Conservation (phyloP, 2,329 filamentous ascomycete species). For the Zalaria obscura region DNA sequence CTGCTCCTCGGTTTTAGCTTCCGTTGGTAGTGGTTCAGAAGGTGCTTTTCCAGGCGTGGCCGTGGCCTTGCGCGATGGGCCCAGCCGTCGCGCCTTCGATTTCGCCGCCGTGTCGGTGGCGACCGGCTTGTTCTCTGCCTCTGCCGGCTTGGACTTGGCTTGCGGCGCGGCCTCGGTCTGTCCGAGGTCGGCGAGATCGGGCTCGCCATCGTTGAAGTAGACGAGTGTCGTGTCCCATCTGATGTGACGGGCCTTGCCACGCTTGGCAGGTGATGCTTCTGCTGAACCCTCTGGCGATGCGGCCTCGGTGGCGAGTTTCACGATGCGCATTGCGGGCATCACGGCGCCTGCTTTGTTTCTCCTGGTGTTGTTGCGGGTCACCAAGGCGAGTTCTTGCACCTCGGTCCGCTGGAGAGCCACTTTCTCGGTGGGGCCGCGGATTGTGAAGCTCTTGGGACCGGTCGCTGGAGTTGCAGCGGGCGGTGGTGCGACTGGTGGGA, state of each 20-base stretch:
- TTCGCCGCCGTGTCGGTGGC: not conserved
- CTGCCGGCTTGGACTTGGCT: slow-evolving; percentile 12
- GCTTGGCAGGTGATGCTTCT: slow-evolving; percentile 5
- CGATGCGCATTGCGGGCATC: slow-evolving; percentile 27
- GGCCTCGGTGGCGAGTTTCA: slow-evolving; percentile 23
- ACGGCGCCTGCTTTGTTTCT: slow-evolving; percentile 35
- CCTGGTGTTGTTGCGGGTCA: slow-evolving; percentile 33
- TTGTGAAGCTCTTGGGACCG: slow-evolving; percentile 27
- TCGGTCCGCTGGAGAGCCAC: slow-evolving; percentile 33
- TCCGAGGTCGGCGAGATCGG: slow-evolving; percentile 14
- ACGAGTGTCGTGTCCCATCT: slow-evolving; percentile 32
- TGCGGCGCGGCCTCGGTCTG: slow-evolving; percentile 13
- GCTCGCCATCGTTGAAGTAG: slow-evolving; percentile 25
- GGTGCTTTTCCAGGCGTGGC: not conserved
- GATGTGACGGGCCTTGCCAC: not conserved
- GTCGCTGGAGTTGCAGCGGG: slow-evolving; percentile 1
- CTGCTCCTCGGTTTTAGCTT: too few relatives aligned
- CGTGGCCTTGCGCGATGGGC: not conserved
- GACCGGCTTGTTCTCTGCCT: not conserved
- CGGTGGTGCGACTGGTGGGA: slow-evolving; percentile 3
- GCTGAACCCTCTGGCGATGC: not conserved
- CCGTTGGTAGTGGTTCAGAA: too few relatives aligned
- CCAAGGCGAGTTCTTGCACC: slow-evolving; percentile 30
- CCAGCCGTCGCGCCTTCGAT: not conserved
- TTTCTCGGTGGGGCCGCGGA: slow-evolving; percentile 27